These are phyloP conservation scores for Moesziomyces sp. DNA, from an alignment of 1,284 basidiomycete genomes.

Conservation along the genomic window DNA sequence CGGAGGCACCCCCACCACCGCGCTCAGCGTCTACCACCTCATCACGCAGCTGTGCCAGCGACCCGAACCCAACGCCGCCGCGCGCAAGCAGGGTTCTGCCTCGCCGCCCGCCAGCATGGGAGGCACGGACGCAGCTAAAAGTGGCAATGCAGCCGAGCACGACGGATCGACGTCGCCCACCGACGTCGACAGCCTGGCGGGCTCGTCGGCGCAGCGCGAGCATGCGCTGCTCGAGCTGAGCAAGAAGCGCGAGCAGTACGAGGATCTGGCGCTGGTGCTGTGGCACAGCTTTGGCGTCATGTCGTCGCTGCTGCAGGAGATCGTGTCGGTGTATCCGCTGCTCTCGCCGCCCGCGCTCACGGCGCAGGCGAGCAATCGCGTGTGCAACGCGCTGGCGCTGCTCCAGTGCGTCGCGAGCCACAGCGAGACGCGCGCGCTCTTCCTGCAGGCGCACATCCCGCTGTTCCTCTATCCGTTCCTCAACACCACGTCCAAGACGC, in stretches of 20 bases:
- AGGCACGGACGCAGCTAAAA: slow-evolving; percentile 2
- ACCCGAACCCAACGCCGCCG: slow-evolving; percentile 51
- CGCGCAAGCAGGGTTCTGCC: slow-evolving; percentile 24
- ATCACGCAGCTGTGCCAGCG: slow-evolving; percentile 67
- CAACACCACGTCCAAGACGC: slow-evolving; percentile 98
- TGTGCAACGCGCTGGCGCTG: slow-evolving; percentile 97
- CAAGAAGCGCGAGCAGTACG: slow-evolving; percentile 99
- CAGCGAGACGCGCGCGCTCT: slow-evolving; percentile 63
- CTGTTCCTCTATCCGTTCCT: slow-evolving; percentile 99
- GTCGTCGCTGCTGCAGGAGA: slow-evolving; percentile 97
- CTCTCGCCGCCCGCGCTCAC: slow-evolving; percentile 95
- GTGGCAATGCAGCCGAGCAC: slow-evolving; percentile 8
- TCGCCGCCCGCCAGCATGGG: slow-evolving; percentile 14
- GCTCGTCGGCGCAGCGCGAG: slow-evolving; percentile 62
- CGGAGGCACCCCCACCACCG: slow-evolving; percentile 62
- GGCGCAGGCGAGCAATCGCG: slow-evolving; percentile 97
- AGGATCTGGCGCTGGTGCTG: slow-evolving; percentile 94
- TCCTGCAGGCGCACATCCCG: slow-evolving; percentile 84
- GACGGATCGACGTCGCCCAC: slow-evolving; percentile 15
- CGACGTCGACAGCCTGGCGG: slow-evolving; percentile 49
- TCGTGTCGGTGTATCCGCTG: slow-evolving; percentile 96
- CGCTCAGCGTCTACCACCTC: slow-evolving; percentile 64
- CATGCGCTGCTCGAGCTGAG: slow-evolving; percentile 81
- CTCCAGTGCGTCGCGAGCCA: slow-evolving; percentile 86
- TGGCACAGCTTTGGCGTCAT: slow-evolving; percentile 99